Evolutionary conservation across 768 basidiomycete genomes (phyloP).

Genomic region (Serendipita sp.): DNA sequence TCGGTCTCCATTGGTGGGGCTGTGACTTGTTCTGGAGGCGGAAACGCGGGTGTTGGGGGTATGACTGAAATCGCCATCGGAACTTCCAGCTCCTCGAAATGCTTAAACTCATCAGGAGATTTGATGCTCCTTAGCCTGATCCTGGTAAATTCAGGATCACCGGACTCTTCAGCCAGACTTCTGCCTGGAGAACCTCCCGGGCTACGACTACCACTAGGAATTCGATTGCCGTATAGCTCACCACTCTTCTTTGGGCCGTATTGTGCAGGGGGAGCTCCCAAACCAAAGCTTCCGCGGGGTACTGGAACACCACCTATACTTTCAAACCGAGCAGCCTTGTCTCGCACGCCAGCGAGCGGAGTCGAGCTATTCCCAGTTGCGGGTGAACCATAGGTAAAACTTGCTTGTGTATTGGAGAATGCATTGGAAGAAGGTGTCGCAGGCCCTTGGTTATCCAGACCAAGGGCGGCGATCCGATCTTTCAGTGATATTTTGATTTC

Average conservation of each 20-base stretch:
- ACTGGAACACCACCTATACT: slow-evolving; percentile 10
- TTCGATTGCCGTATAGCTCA: slow-evolving; percentile 12
- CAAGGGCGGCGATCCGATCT: not conserved
- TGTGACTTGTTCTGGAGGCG: not conserved
- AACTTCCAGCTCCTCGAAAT: not conserved
- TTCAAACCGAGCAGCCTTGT: slow-evolving; percentile 4
- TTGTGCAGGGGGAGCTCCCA: slow-evolving; percentile 9
- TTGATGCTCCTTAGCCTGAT: not conserved
- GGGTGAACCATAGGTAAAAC: not conserved
- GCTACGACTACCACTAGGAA: slow-evolving; percentile 7
- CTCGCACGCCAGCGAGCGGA: slow-evolving; percentile 1
- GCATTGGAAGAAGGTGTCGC: not conserved
- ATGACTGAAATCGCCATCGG: not conserved
- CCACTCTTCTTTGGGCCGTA: slow-evolving; percentile 5
- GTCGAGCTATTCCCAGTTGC: not conserved
- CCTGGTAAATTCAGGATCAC: not conserved
- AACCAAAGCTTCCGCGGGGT: slow-evolving; percentile 11
- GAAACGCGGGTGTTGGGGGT: not conserved
- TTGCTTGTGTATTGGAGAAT: not conserved
- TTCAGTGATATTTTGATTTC: slow-evolving; percentile 2
- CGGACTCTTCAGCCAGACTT: not conserved
- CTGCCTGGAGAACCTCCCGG: not conserved
- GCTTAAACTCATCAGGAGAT: not conserved
- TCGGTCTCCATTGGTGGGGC: too few species aligned
- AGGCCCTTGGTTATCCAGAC: not conserved